Evolutionary conservation across 345 rosid species (phyloP), one percentile per base, ranked within the genome.

Genomic region (Raphanus sativus): DNA sequence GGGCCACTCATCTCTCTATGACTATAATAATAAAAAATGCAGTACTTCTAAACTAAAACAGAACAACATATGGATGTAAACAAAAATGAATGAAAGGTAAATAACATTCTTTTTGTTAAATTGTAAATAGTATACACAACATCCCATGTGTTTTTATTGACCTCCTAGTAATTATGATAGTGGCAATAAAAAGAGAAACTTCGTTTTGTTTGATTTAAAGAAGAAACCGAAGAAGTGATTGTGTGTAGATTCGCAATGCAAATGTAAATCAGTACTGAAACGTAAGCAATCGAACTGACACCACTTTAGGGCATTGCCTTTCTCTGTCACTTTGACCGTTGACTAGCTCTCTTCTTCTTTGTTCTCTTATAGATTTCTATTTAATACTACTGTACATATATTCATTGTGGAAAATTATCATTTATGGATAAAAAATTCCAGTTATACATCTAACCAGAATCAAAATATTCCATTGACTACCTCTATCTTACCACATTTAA

Each of bases 301-400:
- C 36, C 70, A 52, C 77, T 73, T 73, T 73, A 62, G 54, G 70
- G 42, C 82, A 61, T 73, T 79, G 73, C 77, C 77, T 78, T 67
- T 67, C 70, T 73, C 78, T 79, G 74, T 79, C 73, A 73, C 82
- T 79, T 79, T 79, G 82, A 79, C 82, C 82, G 74, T 79, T 79
- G 82, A 78, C 82, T 28, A 34, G 70, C 65, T 63, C 45, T 74
- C 71, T 17, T 60, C 63, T 15, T 32, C 10, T 60, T 50, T 10
- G 2, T 50, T 50, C 21, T 50, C 42, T 17, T 33, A 21, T 21
- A 62, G 12, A 26, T 26, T 52, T 12, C 1, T 36, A 26, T 40
- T 38, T 33, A 24, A 16, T 59, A 28, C 6, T 73, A n/a, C 17
- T 70, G 6, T 13, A 3, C 7, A 25, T 74, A 6, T 68, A 21